phyloP scores from a whole-genome alignment of 148 eudicot species.

The Camellia japonica region DNA sequence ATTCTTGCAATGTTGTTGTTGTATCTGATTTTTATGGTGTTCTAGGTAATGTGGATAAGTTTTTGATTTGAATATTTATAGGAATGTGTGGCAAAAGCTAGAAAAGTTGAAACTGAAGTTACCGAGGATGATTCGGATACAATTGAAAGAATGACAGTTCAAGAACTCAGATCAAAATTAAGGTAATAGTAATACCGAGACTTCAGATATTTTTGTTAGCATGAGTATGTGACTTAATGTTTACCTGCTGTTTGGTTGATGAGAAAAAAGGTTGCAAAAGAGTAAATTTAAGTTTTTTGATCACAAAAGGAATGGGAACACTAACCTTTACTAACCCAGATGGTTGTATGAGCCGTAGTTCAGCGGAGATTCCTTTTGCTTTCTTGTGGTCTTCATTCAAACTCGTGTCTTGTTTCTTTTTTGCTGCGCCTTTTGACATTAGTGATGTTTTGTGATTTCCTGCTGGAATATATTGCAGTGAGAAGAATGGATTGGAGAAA shows the following conservation, averaged over 20 bases:
- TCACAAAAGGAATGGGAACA: not conserved
- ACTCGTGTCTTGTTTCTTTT: not conserved
- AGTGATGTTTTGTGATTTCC: not conserved
- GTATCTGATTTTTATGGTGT: not conserved
- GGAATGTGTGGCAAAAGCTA: constrained; percentile 26
- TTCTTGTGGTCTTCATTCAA: not conserved
- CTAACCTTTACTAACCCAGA: not conserved
- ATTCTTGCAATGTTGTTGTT: constrained; percentile 7
- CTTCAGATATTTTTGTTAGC: not conserved
- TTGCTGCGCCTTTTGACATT: not conserved
- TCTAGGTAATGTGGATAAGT: not conserved
- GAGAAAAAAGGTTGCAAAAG: not conserved
- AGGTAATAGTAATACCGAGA: constrained; percentile 35
- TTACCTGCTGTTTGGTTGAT: constrained; percentile 3
- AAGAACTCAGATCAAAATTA: constrained; percentile 53
- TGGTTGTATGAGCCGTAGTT: not conserved
- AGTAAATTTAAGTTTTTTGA: not conserved
- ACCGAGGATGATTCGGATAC: constrained; percentile 27
- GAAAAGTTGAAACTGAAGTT: constrained; percentile 23
- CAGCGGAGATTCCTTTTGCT: not conserved
- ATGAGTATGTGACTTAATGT: not conserved
- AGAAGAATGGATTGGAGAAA: not conserved
- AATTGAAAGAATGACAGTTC: constrained; percentile 57
- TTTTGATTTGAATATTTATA: constrained; percentile 17
- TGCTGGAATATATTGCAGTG: not conserved